Conservation (phyloP, 2,329 filamentous ascomycete genomes). For the Scedosporium boydii region DNA sequence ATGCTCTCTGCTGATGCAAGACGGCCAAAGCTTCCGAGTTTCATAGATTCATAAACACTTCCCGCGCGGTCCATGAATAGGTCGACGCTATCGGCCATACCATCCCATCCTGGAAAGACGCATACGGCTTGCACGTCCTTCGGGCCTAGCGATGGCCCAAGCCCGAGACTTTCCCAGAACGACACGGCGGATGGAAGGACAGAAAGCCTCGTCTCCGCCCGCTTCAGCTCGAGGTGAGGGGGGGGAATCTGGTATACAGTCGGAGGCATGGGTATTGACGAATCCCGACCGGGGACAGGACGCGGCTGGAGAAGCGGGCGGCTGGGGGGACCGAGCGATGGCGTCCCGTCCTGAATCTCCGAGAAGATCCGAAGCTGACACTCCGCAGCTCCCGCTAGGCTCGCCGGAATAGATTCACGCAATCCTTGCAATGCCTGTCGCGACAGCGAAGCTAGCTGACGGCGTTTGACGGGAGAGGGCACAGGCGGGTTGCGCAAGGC, state of each 20-base stretch:
- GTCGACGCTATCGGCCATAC: conserved; percentile 49
- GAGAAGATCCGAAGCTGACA: conserved; percentile 37
- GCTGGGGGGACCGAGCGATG: conserved; percentile 31
- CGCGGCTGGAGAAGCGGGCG: conserved; percentile 37
- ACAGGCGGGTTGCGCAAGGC: neutral
- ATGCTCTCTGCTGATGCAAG: conserved; percentile 33
- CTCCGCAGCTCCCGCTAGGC: conserved; percentile 29
- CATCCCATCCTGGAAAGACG: conserved; percentile 57
- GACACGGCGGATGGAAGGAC: conserved; percentile 63
- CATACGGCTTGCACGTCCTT: conserved; percentile 67
- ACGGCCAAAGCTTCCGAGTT: conserved; percentile 56
- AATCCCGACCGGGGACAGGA: conserved; percentile 30
- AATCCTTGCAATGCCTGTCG: conserved; percentile 40
- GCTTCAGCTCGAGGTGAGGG: conserved; percentile 63
- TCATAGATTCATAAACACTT: conserved; percentile 63
- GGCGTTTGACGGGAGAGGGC: conserved; percentile 2
- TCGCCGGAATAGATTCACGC: conserved; percentile 32
- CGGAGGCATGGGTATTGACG: conserved; percentile 30
- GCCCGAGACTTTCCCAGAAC: conserved; percentile 75
- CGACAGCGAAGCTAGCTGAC: conserved; percentile 29
- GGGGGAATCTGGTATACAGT: conserved; percentile 54
- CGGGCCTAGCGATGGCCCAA: conserved; percentile 58
- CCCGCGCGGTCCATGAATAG: conserved; percentile 60
- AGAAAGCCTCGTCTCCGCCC: conserved; percentile 60
- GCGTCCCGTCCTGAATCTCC: conserved; percentile 45